Evolutionary conservation across 805 yeast genomes (phyloP), one percentile per base, ranked within the genome.

Genomic region (Candida lessepsii): DNA sequence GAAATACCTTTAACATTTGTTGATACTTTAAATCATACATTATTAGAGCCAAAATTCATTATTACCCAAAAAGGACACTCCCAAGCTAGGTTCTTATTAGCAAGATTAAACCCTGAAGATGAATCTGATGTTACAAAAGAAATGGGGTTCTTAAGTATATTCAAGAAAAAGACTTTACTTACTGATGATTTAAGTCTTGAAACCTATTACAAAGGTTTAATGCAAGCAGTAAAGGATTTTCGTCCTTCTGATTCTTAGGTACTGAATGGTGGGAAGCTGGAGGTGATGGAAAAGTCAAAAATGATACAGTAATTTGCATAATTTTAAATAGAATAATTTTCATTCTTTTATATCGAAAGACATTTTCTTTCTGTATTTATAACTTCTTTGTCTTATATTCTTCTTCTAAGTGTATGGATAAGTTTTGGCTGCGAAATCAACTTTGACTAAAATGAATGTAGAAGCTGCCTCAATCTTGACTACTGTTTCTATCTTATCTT

Each of bases 51-150:
- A 1, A 53, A 46, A 35, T 49, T 49, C 17, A 49, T 65, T 10
- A 34, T 67, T 5, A 65, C 72, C 2, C 66, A 65, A 32, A 52
- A 47, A 2, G 53, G 56, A 2, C 73, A 67, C 46, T 67, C 72
- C 0, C 73, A 66, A 42, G 58, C 65, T 1, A 46, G 73, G 30
- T 67, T 50, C 44, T 51, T 67, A 16, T 24, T 54, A 1, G 53
- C 73, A 4, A 45, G 69, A 29, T 44, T 67, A 23, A 51, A 55
- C 31, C 63, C 68, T 0, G 52, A 47, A 16, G 39, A 40, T 15
- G 16, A 20, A 27, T 28, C 23, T 18, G 30, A 39, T 3, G 25
- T 35, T 21, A 18, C 35, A 5, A 24, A 37, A 11, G 17, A 20
- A 2, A 29, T n/a, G 28, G 31, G 36, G 33, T 38, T 31, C 23